Evolutionary conservation across 805 yeast species (phyloP).

Genomic region (Ogataea populi-albae): DNA sequence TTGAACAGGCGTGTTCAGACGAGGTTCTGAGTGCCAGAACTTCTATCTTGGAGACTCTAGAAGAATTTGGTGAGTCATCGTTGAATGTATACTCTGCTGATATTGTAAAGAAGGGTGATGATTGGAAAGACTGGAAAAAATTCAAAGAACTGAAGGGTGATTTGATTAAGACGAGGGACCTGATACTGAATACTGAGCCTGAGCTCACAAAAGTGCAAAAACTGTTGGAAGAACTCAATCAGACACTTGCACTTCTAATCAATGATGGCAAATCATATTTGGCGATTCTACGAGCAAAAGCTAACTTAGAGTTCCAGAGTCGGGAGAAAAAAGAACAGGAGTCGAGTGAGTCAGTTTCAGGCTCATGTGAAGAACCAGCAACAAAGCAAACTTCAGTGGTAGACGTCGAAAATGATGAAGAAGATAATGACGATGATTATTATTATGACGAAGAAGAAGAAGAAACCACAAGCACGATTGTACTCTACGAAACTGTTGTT

Average conservation of each 20-base stretch:
- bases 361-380: conserved; percentile 6
- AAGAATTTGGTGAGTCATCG: conserved; percentile 69
- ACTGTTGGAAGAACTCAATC: conserved; percentile 37
- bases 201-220: conserved; percentile 30
- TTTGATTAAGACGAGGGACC: conserved; percentile 55
- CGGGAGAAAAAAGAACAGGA: conserved; percentile 40
- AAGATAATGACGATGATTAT: conserved; percentile 11
- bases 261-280: conserved; percentile 63
- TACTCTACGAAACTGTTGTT: conserved; percentile 18
- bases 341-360: conserved; percentile 3
- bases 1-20: conserved; percentile 33
- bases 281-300: conserved; percentile 54
- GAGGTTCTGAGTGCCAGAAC: conserved; percentile 34
- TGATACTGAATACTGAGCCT: conserved; percentile 37
- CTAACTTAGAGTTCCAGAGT: conserved; percentile 53
- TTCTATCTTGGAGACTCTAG: conserved; percentile 60
- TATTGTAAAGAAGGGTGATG: conserved; percentile 44
- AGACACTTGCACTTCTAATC: conserved; percentile 47
- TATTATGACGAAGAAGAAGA: conserved; percentile 8
- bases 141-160: conserved; percentile 55
- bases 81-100: conserved; percentile 62
- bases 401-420: conserved; percentile 5
- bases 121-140: conserved; percentile 59
- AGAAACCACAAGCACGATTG: conserved; percentile 11
- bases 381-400: conserved; percentile 3